phyloP scores from a whole-genome alignment of 768 basidiomycete genomes.

The Gyrodon lividus region DNA sequence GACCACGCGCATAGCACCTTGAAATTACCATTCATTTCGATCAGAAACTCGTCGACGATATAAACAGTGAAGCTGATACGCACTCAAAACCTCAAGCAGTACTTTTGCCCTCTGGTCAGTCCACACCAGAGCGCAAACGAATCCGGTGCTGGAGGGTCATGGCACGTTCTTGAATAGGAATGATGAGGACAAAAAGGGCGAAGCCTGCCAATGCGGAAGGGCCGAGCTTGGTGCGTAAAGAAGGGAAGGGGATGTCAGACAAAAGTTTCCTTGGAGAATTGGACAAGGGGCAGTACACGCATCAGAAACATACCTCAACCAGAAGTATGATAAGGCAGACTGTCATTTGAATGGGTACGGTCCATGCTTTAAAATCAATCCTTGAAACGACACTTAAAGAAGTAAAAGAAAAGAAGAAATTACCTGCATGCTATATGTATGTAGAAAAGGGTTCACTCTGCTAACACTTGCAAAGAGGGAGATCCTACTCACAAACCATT shows the following conservation, averaged over 20 bases:
- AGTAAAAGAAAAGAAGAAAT: neutral
- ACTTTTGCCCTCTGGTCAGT: slow-evolving; percentile 64
- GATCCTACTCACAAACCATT: slow-evolving; percentile 64
- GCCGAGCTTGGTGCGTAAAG: slow-evolving; percentile 47
- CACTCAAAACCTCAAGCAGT: slow-evolving; percentile 63
- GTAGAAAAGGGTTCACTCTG: neutral
- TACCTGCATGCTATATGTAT: slow-evolving; percentile 45
- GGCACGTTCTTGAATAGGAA: slow-evolving; percentile 61
- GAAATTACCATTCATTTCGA: no score
- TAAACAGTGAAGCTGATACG: slow-evolving; percentile 4
- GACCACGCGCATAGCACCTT: slow-evolving; percentile 67
- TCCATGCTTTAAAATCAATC: slow-evolving; percentile 50
- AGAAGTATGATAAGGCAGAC: slow-evolving; percentile 61
- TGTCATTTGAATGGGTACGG: slow-evolving; percentile 62
- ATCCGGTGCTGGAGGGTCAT: slow-evolving; percentile 59
- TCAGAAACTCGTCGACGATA: no score
- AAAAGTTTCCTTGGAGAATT: no score
- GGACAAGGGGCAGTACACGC: no score
- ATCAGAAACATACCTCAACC: slow-evolving; percentile 42
- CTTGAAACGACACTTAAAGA: neutral
- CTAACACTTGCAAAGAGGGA: neutral
- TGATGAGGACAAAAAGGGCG: slow-evolving; percentile 59
- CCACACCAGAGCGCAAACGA: slow-evolving; percentile 54
- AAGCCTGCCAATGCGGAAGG: slow-evolving; percentile 72
- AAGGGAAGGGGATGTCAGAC: no score